Base-by-base conservation (phyloP, 352 stramenopile species). In the Phytophthora hibernalis region DNA sequence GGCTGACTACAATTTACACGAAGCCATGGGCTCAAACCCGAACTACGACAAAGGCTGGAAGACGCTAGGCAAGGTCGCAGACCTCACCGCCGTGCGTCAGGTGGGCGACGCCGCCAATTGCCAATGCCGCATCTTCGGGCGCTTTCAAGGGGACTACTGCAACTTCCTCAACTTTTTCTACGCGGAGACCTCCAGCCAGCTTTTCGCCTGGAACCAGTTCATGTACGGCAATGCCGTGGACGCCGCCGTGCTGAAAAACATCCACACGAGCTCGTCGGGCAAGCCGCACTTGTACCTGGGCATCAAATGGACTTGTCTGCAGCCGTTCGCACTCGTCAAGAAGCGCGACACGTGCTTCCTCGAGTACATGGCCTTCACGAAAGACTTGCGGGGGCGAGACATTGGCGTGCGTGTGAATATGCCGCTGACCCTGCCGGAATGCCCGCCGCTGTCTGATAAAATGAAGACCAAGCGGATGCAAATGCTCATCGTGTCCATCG, bases 301-400 rank as follows among this genome's bases (percentile, higher is more conserved):
- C 20, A 86, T 91, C 72, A 94, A 94, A 49, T 94, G 85, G 85
- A 71, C 74, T 28, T 90, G 81, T 50, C 61, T 90, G 37, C 76
- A 82, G 59, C 74, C 79, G n/a, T 81, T 82, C 21, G 57, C 83
- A 33, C 72, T 91, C 18, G 62, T 82, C 21, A 79, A 79, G 57
- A 90, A 90, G 70, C 73, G 79, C 28, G 81, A 94, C 66, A 81
- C 81, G 12, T 85, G 76, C 61, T 90, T 82, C 51, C 58, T 94
- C 42, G 85, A 94, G 61, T 91, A 89, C 68, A 85, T 92, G 74
- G 74, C 76, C 11, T 85, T 80, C 73, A 89, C 73, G 28, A 80
- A 74, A 24, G 85, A 94, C 59, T 42, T 77, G 3, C 47, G 67
- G 7, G 80, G 79, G 2, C 82, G 82, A 38, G 78, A 90, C 50